A percentile compares a stretch with the other conserved stretches of the same genome.
Conservation (phyloP, 768 basidiomycete species). For the Arthromyces matolae region DNA sequence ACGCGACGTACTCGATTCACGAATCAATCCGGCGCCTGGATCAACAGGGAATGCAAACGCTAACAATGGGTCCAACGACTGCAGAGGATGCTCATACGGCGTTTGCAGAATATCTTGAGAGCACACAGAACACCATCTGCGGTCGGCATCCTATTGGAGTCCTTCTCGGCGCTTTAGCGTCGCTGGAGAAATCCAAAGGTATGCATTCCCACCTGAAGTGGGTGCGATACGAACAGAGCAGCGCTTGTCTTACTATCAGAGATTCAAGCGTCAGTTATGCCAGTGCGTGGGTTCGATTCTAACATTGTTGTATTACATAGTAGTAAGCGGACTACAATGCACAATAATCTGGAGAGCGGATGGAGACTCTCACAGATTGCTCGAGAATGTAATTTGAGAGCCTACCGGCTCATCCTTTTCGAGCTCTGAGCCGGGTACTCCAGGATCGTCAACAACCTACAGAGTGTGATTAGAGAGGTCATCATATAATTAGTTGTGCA, state of each 20-base stretch:
- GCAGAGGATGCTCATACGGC: conserved; percentile 51
- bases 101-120: conserved; percentile 64
- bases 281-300: conserved; percentile 78
- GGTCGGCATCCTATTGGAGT: conserved; percentile 96
- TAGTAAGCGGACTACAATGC: too few species aligned
- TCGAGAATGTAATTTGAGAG: conserved; percentile 37
- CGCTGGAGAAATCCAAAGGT: conserved; percentile 43
- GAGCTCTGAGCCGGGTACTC: conserved; percentile 62
- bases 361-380: conserved; percentile 40
- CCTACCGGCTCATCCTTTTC: conserved; percentile 52
- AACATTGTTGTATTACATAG: conserved; percentile 12
- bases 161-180: conserved; percentile 70
- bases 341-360: too few species aligned
- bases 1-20: conserved; percentile 64
- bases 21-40: conserved; percentile 82
- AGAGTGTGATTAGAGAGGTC: too few species aligned
- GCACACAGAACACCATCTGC: conserved; percentile 94
- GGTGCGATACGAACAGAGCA: conserved; percentile 94
- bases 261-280: conserved; percentile 98
- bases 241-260: conserved; percentile 55
- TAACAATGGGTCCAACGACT: conserved; percentile 54
- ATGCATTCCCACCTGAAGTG: conserved; percentile 55
- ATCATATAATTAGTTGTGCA: too few species aligned
- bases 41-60: conserved; percentile 76
- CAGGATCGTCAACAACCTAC: conserved; percentile 69